Evolutionary conservation across 225 moss, liverwort and hornwort genomes (phyloP).

Genomic region (Polytrichum commune): DNA sequence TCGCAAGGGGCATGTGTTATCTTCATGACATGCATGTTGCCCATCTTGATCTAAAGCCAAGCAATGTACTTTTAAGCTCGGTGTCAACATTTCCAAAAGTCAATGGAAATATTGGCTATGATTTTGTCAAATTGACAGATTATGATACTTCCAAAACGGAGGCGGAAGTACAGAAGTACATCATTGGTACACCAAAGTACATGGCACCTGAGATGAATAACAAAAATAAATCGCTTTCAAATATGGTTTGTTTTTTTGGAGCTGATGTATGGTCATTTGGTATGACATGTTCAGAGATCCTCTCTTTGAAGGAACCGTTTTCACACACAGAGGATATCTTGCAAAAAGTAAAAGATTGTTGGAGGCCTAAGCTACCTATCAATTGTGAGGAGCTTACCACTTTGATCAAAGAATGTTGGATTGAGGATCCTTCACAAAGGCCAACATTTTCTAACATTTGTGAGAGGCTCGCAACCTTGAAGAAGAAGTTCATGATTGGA

Average conservation of each 20-base stretch:
- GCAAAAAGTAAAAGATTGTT: not conserved
- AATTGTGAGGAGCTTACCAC: not conserved
- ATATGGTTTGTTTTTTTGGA: not conserved
- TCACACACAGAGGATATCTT: not conserved
- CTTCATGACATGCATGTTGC: slow-evolving; percentile 2
- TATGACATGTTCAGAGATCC: not conserved
- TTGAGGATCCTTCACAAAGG: not conserved
- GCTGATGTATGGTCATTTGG: not conserved
- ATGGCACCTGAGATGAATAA: not conserved
- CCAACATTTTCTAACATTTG: slow-evolving; percentile 1
- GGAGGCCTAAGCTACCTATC: not conserved
- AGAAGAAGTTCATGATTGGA: not conserved
- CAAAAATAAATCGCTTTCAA: too few species aligned
- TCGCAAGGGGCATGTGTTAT: slow-evolving; percentile 5
- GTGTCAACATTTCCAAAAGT: too few species aligned
- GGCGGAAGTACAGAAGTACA: not conserved
- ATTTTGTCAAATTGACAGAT: not conserved
- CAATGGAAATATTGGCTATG: not conserved
- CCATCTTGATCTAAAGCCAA: slow-evolving; percentile 7
- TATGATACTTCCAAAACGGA: not conserved
- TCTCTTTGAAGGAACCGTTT: not conserved
- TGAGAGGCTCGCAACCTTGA: not conserved
- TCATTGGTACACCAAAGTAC: not conserved
- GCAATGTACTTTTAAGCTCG: not conserved
- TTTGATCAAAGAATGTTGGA: not conserved